phyloP scores from a whole-genome alignment of 1,139 yeast genomes.

The Blastobotrys petasosporus region DNA sequence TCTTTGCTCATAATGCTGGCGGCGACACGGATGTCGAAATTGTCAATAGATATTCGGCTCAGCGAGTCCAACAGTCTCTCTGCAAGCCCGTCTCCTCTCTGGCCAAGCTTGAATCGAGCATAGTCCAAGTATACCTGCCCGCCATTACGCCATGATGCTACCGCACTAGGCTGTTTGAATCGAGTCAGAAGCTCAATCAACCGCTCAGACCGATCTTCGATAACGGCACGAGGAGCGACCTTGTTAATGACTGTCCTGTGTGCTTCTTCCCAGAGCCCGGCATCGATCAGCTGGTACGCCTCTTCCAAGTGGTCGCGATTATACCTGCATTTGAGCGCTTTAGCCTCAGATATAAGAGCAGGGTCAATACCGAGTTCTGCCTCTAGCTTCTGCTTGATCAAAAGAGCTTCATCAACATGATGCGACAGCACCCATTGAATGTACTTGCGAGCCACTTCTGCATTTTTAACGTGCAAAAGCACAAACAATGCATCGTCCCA shows the following conservation, averaged over 20 bases:
- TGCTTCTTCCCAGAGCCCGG: slow-evolving; percentile 57
- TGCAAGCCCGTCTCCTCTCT: slow-evolving; percentile 8
- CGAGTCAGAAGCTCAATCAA: slow-evolving; percentile 41
- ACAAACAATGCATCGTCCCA: slow-evolving; percentile 61
- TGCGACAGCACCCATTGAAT: slow-evolving; percentile 44
- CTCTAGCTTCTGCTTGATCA: slow-evolving; percentile 44
- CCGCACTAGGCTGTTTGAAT: slow-evolving; percentile 41
- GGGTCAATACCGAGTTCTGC: slow-evolving; percentile 35
- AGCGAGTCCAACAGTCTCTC: slow-evolving; percentile 34
- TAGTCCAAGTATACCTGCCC: slow-evolving; percentile 36
- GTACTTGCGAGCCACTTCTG: slow-evolving; percentile 37
- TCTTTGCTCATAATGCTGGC: slow-evolving; percentile 46
- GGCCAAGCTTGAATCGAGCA: slow-evolving; percentile 14
- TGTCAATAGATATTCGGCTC: slow-evolving; percentile 36
- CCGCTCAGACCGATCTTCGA: slow-evolving; percentile 37
- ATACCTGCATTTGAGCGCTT: slow-evolving; percentile 37
- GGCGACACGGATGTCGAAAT: slow-evolving; percentile 41
- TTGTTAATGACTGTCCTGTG: slow-evolving; percentile 48
- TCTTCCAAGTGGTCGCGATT: slow-evolving; percentile 53
- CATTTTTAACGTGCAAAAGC: slow-evolving; percentile 47
- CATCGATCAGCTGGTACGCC: slow-evolving; percentile 56
- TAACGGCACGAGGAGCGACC: slow-evolving; percentile 66
- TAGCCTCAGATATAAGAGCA: slow-evolving; percentile 23
- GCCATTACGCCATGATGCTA: slow-evolving; percentile 52
- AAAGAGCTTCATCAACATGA: slow-evolving; percentile 42